Evolutionary conservation across 345 rosid genomes (phyloP).

Genomic region (Triadica sebifera): DNA sequence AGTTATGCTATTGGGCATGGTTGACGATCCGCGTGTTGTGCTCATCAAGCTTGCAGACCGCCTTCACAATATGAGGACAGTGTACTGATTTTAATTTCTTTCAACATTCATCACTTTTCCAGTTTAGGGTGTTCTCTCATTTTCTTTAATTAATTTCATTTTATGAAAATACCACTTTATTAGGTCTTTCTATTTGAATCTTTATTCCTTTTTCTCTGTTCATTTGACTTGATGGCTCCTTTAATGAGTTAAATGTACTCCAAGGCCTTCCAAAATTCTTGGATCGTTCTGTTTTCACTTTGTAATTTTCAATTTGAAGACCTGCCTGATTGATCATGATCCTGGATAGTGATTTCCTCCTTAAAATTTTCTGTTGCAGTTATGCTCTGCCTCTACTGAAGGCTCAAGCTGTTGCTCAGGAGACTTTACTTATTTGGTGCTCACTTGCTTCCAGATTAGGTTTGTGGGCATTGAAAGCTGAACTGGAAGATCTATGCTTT

Average conservation of each 20-base stretch:
- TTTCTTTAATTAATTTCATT: neutral
- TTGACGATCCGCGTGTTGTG: conserved; percentile 77
- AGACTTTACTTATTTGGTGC: conserved; percentile 71
- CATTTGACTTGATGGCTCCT: neutral
- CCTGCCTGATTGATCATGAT: conserved; percentile 2
- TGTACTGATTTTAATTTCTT: conserved; percentile 38
- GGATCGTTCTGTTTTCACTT: neutral
- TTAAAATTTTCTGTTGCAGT: conserved; percentile 31
- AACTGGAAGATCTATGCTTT: conserved; percentile 70
- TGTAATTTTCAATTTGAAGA: conserved; percentile 10
- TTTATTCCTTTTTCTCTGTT: neutral
- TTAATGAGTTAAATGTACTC: neutral
- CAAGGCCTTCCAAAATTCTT: conserved; percentile 7
- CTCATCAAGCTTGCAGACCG: conserved; percentile 83
- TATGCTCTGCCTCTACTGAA: conserved; percentile 56
- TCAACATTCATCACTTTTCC: neutral
- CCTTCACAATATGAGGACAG: conserved; percentile 84
- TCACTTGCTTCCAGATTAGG: conserved; percentile 79
- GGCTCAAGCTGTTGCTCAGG: conserved; percentile 76
- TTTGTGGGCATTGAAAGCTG: conserved; percentile 73
- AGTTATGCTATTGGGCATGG: conserved; percentile 79
- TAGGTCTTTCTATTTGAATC: neutral
- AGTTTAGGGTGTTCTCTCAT: neutral
- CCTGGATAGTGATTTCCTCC: conserved; percentile 2
- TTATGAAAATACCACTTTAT: conserved; percentile 3